A percentile compares a stretch with the other conserved stretches of the same genome.
Evolutionary conservation across 441 rosid species (phyloP).

Genomic region (Oxalis stricta): DNA sequence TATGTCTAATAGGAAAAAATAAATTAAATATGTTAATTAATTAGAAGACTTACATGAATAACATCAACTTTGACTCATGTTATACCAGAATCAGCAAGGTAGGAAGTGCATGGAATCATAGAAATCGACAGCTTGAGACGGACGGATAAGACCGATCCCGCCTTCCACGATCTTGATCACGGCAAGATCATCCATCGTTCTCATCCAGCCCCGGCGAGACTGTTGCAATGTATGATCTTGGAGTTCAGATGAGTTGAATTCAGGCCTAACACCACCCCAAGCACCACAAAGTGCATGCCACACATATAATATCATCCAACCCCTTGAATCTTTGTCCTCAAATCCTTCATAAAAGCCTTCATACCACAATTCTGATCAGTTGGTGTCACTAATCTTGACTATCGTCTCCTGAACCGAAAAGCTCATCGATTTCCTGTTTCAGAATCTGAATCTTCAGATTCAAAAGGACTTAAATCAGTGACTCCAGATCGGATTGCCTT

Average conservation of each 20-base stretch:
- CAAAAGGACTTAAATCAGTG: constrained; percentile 18
- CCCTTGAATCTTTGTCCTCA: constrained; percentile 47
- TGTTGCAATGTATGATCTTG: constrained; percentile 25
- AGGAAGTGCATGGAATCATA: constrained; percentile 69
- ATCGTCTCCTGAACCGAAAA: constrained; percentile 19
- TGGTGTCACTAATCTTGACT: constrained; percentile 9
- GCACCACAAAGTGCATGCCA: constrained; percentile 92
- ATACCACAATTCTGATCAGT: no score
- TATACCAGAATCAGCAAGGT: constrained; percentile 43
- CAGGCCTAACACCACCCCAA: constrained; percentile 81
- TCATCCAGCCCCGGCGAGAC: constrained; percentile 45
- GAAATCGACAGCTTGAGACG: constrained; percentile 43
- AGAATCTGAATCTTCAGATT: constrained; percentile 26
- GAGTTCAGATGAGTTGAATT: constrained; percentile 31
- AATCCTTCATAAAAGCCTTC: constrained; percentile 48
- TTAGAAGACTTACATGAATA: constrained; percentile 38
- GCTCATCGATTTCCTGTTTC: constrained; percentile 33
- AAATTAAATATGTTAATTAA: background rate
- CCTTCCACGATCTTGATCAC: constrained; percentile 57
- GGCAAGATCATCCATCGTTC: constrained; percentile 67
- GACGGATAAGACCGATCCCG: constrained; percentile 64
- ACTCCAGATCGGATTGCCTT: constrained; percentile 23
- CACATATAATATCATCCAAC: constrained; percentile 66
- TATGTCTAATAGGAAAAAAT: background rate
- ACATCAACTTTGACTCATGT: constrained; percentile 76